phyloP scores from a whole-genome alignment of 2,329 filamentous ascomycete species.

The Aurifilum marmelostoma region DNA sequence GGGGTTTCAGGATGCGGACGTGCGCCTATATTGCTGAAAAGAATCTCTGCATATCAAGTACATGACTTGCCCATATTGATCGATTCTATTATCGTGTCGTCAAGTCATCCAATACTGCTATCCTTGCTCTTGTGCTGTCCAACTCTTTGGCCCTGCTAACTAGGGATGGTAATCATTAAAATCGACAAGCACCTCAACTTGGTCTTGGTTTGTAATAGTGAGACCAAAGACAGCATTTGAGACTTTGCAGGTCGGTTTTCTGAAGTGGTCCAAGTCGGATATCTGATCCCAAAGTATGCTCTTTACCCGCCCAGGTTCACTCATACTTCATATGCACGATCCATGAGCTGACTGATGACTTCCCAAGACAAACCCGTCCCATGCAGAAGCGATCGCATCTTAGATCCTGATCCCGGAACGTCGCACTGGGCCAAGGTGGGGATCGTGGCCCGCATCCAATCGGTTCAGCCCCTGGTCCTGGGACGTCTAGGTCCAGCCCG shows the following conservation, averaged over 20 bases:
- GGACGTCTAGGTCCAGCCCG: background rate
- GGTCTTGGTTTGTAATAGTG: background rate
- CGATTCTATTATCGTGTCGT: no score
- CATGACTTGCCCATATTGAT: no score
- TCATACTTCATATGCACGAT: background rate
- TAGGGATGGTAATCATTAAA: no score
- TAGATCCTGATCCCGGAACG: background rate
- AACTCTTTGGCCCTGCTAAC: background rate
- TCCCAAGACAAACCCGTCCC: background rate
- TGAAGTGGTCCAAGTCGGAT: background rate
- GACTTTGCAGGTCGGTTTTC: no score
- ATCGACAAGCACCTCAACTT: no score
- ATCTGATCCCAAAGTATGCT: background rate
- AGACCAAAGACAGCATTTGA: background rate
- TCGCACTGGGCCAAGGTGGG: background rate
- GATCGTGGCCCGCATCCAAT: background rate
- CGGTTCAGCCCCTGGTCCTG: background rate
- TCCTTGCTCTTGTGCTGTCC: background rate
- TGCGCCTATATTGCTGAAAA: background rate
- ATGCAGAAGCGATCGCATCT: background rate
- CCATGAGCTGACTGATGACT: background rate
- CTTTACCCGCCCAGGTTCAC: background rate
- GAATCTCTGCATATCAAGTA: no score
- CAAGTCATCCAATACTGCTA: background rate
- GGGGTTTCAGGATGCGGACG: background rate